Conservation (phyloP, 2,329 filamentous ascomycete genomes). For the Xylariaceae sp. region DNA sequence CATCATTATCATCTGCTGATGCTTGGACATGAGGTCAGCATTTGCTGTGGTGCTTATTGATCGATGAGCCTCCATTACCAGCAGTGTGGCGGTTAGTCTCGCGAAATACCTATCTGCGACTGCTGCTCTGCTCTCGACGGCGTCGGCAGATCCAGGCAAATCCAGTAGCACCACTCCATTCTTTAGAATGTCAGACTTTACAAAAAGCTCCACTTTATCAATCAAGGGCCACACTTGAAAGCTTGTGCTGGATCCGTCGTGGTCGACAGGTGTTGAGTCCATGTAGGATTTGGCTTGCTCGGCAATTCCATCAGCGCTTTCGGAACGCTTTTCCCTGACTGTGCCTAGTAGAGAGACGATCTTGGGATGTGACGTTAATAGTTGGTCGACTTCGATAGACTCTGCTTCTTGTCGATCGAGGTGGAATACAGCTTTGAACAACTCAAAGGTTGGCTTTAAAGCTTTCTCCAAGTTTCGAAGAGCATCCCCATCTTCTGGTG, state of each 20-base stretch:
- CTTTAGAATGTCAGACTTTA: slow-evolving; percentile 41
- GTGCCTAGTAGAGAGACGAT: slow-evolving; percentile 3
- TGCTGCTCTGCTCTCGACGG: slow-evolving; percentile 20
- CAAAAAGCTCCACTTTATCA: slow-evolving; percentile 37
- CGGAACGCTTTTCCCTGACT: slow-evolving; percentile 7
- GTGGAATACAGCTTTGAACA: slow-evolving; percentile 23
- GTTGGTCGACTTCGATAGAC: neutral
- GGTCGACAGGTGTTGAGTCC: slow-evolving; percentile 17
- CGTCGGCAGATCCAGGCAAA: slow-evolving; percentile 49
- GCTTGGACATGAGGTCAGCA: slow-evolving; percentile 21
- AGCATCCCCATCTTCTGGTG: slow-evolving; percentile 13
- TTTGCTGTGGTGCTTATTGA: slow-evolving; percentile 27
- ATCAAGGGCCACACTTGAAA: slow-evolving; percentile 37
- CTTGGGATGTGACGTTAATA: slow-evolving; percentile 16
- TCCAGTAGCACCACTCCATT: slow-evolving; percentile 50
- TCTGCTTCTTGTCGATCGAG: slow-evolving; percentile 9
- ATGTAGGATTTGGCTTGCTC: slow-evolving; percentile 25
- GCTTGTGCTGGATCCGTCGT: slow-evolving; percentile 8
- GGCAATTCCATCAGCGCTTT: slow-evolving; percentile 7
- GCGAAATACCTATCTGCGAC: slow-evolving; percentile 21
- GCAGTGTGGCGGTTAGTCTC: slow-evolving; percentile 24
- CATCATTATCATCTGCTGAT: slow-evolving; percentile 25
- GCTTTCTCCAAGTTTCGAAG: slow-evolving; percentile 4
- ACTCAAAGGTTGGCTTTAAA: slow-evolving; percentile 14
- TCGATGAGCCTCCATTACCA: slow-evolving; percentile 25